Conservation (phyloP, 148 eudicot species). For the Chenopodium album region DNA sequence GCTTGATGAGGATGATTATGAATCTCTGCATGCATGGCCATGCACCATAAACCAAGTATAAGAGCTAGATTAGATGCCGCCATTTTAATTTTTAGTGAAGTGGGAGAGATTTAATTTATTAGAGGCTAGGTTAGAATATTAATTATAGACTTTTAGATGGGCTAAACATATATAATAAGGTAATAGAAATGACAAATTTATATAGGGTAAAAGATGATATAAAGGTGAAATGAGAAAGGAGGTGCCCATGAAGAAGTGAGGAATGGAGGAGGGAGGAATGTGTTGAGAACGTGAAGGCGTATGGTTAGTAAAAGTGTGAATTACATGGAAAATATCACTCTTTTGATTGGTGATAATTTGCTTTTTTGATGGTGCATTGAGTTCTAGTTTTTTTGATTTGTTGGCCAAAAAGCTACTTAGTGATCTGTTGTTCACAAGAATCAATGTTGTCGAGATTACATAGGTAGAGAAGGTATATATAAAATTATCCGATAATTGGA, state of each 20-base stretch:
- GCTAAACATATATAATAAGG: neutral
- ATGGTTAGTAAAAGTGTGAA: neutral
- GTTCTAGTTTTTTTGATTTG: neutral
- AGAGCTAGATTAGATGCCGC: neutral
- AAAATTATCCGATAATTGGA: neutral
- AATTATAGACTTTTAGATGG: neutral
- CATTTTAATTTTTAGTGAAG: neutral
- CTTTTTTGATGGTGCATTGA: neutral
- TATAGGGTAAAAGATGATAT: neutral
- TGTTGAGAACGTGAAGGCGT: slow-evolving; percentile 8
- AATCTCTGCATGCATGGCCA: neutral
- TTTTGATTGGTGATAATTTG: neutral
- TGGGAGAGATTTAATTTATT: neutral
- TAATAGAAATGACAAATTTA: neutral
- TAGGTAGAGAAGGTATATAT: neutral
- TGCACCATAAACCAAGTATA: neutral
- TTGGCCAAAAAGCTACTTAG: neutral
- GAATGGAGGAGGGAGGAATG: neutral
- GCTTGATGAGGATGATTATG: neutral
- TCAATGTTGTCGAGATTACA: neutral
- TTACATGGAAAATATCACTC: neutral
- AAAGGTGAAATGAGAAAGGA: neutral
- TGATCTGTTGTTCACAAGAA: neutral
- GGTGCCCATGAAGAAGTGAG: neutral
- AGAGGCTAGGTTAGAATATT: too few relatives aligned